Evolutionary conservation across 106 monocot genomes (phyloP), one percentile per base, ranked within the genome.

Genomic region (Cymbidium sinense): DNA sequence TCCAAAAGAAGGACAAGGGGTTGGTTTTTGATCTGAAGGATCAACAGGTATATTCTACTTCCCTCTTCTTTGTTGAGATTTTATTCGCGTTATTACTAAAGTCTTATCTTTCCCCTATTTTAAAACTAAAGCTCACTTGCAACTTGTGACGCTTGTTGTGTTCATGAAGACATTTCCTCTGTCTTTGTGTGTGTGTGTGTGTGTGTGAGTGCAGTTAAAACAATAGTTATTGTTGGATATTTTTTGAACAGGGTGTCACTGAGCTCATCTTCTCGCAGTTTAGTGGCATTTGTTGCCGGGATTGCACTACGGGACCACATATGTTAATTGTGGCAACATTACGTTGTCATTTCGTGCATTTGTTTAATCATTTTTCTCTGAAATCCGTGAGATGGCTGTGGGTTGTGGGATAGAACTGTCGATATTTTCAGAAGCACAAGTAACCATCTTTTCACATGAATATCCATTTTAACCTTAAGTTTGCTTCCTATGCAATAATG

Each of bases 1-100:
- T 85, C 78, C 88, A 87, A 81, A 92, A 47, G 47, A 47, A 83
- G 79, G 89, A 90, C 34, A 90, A 77, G 74, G 88, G 82, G 2
- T 72, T 75, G 28, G 76, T 80, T 23, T 88, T 80, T 75, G 90
- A 92, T 80, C 77, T 86, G 43, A 86, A 85, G 43, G 91, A 91
- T 19, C 86, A 85, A 44, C 87, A 87, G 85, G 90, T 51, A 80
- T 75, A 10, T 74, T 74, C 31, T 25, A 44, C 21, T 51, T 58
- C 23, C 39, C 7, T 15, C 27, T 58, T 77, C 2, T 73, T 15
- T 25, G 9, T 20, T 64, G 29, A 50, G 23, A 30, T 35, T 73
- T 5, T 33, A 35, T 70, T 36, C 17, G 21, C 12, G 50, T 75
- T 79, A 5, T 43, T n/a, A 64, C n/a, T 7, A 25, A 18, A 18